phyloP scores from a whole-genome alignment of 1,284 basidiomycete genomes.

The Papiliotrema terrestris region DNA sequence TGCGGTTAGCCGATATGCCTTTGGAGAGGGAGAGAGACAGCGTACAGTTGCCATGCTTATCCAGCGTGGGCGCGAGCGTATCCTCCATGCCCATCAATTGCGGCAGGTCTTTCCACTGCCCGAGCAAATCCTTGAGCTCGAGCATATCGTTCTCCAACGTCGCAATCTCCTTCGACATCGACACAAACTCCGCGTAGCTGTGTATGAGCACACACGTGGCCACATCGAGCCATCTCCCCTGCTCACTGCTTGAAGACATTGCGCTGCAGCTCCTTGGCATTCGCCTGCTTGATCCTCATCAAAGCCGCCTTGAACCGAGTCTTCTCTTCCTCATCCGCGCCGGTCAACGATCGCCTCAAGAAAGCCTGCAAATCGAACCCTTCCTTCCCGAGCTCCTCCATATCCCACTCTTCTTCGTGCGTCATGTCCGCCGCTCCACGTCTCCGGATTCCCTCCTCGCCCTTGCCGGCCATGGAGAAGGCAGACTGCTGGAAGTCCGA shows the following conservation, averaged over 20 bases:
- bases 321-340: slow-evolving; percentile 48
- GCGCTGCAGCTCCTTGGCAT: slow-evolving; percentile 55
- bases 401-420: slow-evolving; percentile 52
- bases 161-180: slow-evolving; percentile 94
- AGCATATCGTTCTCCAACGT: slow-evolving; percentile 97
- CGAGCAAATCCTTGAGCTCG: slow-evolving; percentile 87
- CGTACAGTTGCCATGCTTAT: slow-evolving; percentile 43
- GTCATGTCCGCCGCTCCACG: slow-evolving; percentile 33
- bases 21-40: background rate
- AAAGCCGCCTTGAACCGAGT: slow-evolving; percentile 44
- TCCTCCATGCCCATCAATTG: slow-evolving; percentile 87
- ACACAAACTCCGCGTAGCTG: slow-evolving; percentile 93
- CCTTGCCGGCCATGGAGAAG: slow-evolving; percentile 5
- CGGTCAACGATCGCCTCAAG: slow-evolving; percentile 39
- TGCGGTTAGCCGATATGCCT: slow-evolving; percentile 7
- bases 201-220: background rate
- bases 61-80: slow-evolving; percentile 40
- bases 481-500: slow-evolving; percentile 24
- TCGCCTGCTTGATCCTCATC: slow-evolving; percentile 36
- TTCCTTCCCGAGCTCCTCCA: slow-evolving; percentile 66
- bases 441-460: slow-evolving; percentile 32
- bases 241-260: slow-evolving; percentile 86
- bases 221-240: too few relatives aligned
- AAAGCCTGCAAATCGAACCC: slow-evolving; percentile 65
- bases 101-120: slow-evolving; percentile 93